Base-by-base conservation (phyloP, 306 rosid species). In the Acacia melanoxylon region DNA sequence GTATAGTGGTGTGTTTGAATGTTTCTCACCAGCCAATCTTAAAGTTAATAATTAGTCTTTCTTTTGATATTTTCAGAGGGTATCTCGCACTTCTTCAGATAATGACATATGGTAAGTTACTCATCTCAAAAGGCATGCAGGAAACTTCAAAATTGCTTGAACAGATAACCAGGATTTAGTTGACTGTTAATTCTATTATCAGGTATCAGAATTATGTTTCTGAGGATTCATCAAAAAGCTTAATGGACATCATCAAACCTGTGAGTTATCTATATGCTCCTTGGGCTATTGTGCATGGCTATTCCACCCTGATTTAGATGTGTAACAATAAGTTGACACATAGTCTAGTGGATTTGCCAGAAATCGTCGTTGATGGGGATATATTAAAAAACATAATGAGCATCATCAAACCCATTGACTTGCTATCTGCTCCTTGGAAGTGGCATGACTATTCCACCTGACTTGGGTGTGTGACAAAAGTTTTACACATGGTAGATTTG, bases 171-270 rank as follows among this genome's bases (percentile, higher is more conserved):
- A 65, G 65, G 81, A 68, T 27, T 82, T 67, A 58, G 46, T 27
- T 87, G 62, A 84, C 82, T 24, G 25, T 78, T 78, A 19, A 70
- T 80, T 46, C 10, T 31, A 72, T 80, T 56, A 62, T 78, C 88
- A 91, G 98, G 76, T 90, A 87, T 86, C 98, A 91, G 77, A 89
- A 90, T 78, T 93, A 91, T 85, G 81, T 91, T 74, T 80, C 79
- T 20, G 84, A 84, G 84, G 85, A 89, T 68, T 89, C 98, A 42
- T 87, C 98, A 12, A 84, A 86, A 73, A 66, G 63, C 81, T 75
- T 93, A 85, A 86, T 91, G 45, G 91, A 93, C 81, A 74, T 83
- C 66, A 75, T 91, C 78, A 80, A 85, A 78, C 98, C 93, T 44
- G 95, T 87, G 80, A 88, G 94, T 83, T 56, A 45, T 83, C 74